phyloP scores from a whole-genome alignment of 371 early-diverging fungal genomes.

The Capillidium heterosporum region DNA sequence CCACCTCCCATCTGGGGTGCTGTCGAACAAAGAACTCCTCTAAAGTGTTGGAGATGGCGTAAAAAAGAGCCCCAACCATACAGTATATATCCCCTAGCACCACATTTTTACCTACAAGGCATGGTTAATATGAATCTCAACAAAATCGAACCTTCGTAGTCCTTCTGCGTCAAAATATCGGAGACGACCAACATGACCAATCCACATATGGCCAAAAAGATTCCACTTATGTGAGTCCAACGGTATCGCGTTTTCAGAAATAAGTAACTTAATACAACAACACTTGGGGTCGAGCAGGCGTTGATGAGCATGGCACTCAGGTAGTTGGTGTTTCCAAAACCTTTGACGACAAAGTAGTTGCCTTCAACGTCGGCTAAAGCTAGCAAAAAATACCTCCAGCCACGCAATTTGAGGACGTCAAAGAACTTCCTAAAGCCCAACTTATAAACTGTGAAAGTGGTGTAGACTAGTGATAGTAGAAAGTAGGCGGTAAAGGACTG shows the following conservation, averaged over 20 bases:
- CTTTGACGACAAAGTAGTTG: constrained; percentile 59
- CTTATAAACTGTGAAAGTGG: constrained; percentile 32
- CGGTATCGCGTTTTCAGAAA: constrained; percentile 38
- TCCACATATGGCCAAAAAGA: constrained; percentile 37
- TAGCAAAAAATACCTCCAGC: constrained; percentile 7
- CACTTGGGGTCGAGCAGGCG: constrained; percentile 52
- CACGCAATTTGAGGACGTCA: constrained; percentile 25
- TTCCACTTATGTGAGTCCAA: constrained; percentile 41
- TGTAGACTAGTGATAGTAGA: constrained; percentile 37
- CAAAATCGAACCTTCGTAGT: neutral
- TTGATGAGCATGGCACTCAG: constrained; percentile 55
- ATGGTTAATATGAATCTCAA: neutral
- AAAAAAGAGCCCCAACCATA: constrained; percentile 45
- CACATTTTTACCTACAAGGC: constrained; percentile 21
- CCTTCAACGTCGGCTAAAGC: constrained; percentile 56
- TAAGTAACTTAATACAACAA: constrained; percentile 35
- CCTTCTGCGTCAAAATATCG: constrained; percentile 18
- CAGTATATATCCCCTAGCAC: constrained; percentile 49
- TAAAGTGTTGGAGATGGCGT: constrained; percentile 43
- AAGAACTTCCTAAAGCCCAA: constrained; percentile 25
- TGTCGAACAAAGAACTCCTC: constrained; percentile 49
- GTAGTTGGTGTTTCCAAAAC: constrained; percentile 47
- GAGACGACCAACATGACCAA: constrained; percentile 39
- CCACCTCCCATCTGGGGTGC: constrained; percentile 47
- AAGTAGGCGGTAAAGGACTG: constrained; percentile 48